These are phyloP conservation scores for Eucalyptus rudis DNA, from an alignment of 345 rosid genomes.

Conservation along the genomic window DNA sequence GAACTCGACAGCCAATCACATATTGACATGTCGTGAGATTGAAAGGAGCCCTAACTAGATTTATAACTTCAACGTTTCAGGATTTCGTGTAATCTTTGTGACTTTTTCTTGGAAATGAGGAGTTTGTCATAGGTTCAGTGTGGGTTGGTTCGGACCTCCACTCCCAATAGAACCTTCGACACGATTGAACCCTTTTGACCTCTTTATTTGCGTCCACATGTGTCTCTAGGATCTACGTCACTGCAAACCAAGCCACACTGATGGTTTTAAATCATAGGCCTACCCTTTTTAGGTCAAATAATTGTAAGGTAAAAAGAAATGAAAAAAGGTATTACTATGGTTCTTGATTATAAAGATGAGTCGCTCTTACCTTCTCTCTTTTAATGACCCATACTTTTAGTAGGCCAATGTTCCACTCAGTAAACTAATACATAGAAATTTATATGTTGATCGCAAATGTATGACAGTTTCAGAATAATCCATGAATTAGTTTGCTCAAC, in stretches of 20 bases:
- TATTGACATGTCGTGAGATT: not conserved
- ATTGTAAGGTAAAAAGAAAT: not conserved
- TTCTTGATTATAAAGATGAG: not conserved
- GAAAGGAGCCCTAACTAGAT: not conserved
- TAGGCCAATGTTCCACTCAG: not conserved
- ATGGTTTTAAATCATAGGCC: not conserved
- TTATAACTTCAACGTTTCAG: not conserved
- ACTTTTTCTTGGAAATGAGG: not conserved
- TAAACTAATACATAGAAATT: too few species aligned
- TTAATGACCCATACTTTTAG: not conserved
- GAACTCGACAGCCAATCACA: not conserved
- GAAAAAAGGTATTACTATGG: not conserved
- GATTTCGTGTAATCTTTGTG: not conserved
- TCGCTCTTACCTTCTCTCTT: not conserved
- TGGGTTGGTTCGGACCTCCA: not conserved
- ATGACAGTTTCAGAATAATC: rapidly evolving
- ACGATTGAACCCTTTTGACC: not conserved
- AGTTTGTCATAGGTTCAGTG: not conserved
- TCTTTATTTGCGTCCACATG: not conserved
- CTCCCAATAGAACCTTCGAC: not conserved
- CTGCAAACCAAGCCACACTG: not conserved
- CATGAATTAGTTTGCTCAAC: not conserved
- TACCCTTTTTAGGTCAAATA: not conserved
- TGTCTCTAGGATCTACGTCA: not conserved
- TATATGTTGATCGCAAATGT: too few species aligned